Evolutionary conservation across 345 rosid species (phyloP).

Genomic region (Sonneratia alba): DNA sequence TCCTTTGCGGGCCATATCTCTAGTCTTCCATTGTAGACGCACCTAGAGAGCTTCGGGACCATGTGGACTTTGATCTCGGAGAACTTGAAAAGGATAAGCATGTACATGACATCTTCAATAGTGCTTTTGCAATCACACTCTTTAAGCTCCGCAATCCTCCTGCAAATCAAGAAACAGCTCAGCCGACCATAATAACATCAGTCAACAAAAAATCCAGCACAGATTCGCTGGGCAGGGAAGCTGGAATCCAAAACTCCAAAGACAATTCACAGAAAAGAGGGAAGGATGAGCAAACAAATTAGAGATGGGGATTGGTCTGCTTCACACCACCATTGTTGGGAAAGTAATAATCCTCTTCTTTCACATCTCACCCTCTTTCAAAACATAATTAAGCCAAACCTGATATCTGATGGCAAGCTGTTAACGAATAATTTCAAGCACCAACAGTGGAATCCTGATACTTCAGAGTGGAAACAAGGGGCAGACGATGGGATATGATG

Average conservation of each 20-base stretch:
- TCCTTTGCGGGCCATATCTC: conserved; percentile 85
- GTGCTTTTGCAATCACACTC: conserved; percentile 54
- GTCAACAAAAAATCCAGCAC: not conserved
- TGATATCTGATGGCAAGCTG: not conserved
- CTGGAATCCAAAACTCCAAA: not conserved
- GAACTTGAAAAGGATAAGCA: conserved; percentile 69
- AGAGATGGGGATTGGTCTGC: not conserved
- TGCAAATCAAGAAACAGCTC: conserved; percentile 20
- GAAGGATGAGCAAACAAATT: no score
- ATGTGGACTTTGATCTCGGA: conserved; percentile 76
- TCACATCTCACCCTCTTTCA: not conserved
- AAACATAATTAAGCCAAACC: not conserved
- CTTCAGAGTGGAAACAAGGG: not conserved
- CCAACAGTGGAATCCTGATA: not conserved
- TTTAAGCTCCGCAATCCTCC: conserved; percentile 76
- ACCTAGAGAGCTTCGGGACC: conserved; percentile 76
- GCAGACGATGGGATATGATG: not conserved
- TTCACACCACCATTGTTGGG: not conserved
- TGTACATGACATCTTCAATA: conserved; percentile 80
- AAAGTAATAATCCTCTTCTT: not conserved
- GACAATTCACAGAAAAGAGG: no score
- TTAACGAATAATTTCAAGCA: no score
- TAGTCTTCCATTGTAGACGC: conserved; percentile 73
- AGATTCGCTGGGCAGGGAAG: not conserved
- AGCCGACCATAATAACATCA: not conserved